Percentiles rank a stretch among this genome's conserved stretches.
Evolutionary conservation across 768 basidiomycete genomes (phyloP).

Genomic region (Boletus sensibilis): DNA sequence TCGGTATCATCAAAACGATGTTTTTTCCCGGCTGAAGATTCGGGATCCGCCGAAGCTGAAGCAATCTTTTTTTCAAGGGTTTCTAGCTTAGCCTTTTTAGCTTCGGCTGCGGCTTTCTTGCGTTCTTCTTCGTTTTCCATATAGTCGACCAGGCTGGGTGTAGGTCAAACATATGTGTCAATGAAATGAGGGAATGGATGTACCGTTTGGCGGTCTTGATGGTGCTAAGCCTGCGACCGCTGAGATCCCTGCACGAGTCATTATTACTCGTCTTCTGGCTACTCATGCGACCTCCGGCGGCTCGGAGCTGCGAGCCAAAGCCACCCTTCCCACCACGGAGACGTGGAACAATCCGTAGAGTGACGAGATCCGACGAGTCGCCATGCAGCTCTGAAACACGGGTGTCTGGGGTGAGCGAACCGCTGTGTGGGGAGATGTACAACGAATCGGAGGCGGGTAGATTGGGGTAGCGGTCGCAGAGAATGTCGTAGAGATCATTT

Average conservation of each 20-base stretch:
- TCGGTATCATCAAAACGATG: conserved; percentile 90
- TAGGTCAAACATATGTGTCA: not conserved
- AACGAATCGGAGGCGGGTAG: conserved; percentile 45
- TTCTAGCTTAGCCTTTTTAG: conserved; percentile 80
- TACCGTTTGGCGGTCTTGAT: conserved; percentile 96
- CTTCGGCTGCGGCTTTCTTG: conserved; percentile 72
- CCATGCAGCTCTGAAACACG: conserved; percentile 38
- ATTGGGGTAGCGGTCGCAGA: conserved; percentile 47
- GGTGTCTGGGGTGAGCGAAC: conserved; percentile 30
- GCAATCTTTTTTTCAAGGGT: conserved; percentile 75
- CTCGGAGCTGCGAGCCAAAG: conserved; percentile 93
- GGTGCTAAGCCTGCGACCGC: conserved; percentile 84
- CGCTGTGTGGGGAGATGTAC: conserved; percentile 40
- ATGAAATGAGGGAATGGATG: conserved; percentile 21
- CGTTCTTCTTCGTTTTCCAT: conserved; percentile 83
- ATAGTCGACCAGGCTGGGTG: conserved; percentile 72
- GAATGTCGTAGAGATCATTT: conserved; percentile 40
- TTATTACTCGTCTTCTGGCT: conserved; percentile 94
- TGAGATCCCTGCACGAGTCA: conserved; percentile 92
- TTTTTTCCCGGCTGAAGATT: conserved; percentile 68
- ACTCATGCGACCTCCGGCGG: conserved; percentile 97
- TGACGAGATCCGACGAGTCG: conserved; percentile 44
- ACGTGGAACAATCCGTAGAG: conserved; percentile 70
- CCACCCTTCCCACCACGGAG: conserved; percentile 94
- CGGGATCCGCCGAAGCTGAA: conserved; percentile 39